Percentiles rank a stretch among this genome's conserved stretches.
These are phyloP conservation scores for Cymodocea nodosa DNA, from an alignment of 116 monocot genomes.

Conservation along the genomic window DNA sequence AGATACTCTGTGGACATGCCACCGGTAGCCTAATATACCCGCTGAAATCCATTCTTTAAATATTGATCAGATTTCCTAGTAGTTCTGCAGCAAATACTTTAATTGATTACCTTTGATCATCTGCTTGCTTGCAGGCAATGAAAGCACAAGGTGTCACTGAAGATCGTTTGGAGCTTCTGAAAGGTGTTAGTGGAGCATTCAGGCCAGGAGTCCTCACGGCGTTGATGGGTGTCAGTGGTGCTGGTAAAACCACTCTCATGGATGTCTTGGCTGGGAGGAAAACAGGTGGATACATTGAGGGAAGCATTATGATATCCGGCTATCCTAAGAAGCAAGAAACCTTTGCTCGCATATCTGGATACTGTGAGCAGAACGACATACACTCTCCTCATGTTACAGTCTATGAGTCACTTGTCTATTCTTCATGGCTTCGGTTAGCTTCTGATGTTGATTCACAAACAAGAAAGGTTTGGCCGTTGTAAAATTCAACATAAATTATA, in stretches of 20 bases:
- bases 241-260: conserved; percentile 62
- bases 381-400: conserved; percentile 49
- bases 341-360: conserved; percentile 47
- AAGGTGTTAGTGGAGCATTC: conserved; percentile 38
- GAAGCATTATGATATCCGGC: conserved; percentile 29
- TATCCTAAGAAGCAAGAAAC: conserved; percentile 54
- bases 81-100: background rate
- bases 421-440: conserved; percentile 41
- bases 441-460: conserved; percentile 17
- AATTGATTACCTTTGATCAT: background rate
- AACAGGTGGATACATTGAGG: conserved; percentile 42
- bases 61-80: background rate
- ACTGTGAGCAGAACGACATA: conserved; percentile 47
- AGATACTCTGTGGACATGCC: conserved; percentile 79
- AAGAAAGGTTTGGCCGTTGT: conserved; percentile 24
- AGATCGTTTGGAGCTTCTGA: conserved; percentile 32
- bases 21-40: conserved; percentile 12
- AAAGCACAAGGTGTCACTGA: conserved; percentile 22
- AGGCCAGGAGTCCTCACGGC: conserved; percentile 56
- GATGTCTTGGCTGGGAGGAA: conserved; percentile 55
- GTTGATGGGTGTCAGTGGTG: conserved; percentile 56
- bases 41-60: background rate
- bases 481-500: background rate
- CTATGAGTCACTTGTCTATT: conserved; percentile 43
- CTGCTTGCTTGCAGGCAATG: conserved; percentile 28